phyloP scores from a whole-genome alignment of 164 flowering plant species.

The Chimonanthus salicifolius region DNA sequence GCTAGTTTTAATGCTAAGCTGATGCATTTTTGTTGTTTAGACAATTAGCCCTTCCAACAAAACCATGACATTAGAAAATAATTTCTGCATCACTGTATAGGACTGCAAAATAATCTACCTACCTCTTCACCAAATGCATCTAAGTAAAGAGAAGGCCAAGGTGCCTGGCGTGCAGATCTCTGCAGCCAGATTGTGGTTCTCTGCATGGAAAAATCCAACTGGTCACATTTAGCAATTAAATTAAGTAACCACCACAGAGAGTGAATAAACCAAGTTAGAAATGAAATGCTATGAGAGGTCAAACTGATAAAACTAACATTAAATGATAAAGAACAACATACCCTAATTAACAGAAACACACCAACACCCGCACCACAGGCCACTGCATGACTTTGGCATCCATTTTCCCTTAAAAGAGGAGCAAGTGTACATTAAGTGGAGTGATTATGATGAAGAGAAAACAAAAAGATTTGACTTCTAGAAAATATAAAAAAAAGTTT shows the following conservation, averaged over 20 bases:
- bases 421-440: background rate
- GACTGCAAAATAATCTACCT: slow-evolving; percentile 1
- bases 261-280: background rate
- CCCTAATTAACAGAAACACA: slow-evolving; percentile 73
- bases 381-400: slow-evolving; percentile 66
- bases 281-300: background rate
- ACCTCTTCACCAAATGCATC: slow-evolving; percentile 99
- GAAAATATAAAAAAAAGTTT: background rate
- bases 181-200: slow-evolving; percentile 81
- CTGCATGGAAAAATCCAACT: slow-evolving; percentile 27
- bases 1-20: too few species aligned
- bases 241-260: background rate
- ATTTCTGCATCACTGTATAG: background rate
- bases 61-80: too few species aligned
- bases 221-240: background rate
- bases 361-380: slow-evolving; percentile 92
- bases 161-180: slow-evolving; percentile 72
- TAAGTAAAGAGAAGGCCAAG: slow-evolving; percentile 92
- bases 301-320: slow-evolving; percentile 2
- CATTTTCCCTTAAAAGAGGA: slow-evolving; percentile 44
- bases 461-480: background rate
- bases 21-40: too few species aligned
- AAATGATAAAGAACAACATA: slow-evolving; percentile 23
- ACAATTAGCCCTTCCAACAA: too few species aligned
- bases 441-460: background rate